phyloP scores from a whole-genome alignment of 2,329 filamentous ascomycete species.

The Sporothrix globosa region DNA sequence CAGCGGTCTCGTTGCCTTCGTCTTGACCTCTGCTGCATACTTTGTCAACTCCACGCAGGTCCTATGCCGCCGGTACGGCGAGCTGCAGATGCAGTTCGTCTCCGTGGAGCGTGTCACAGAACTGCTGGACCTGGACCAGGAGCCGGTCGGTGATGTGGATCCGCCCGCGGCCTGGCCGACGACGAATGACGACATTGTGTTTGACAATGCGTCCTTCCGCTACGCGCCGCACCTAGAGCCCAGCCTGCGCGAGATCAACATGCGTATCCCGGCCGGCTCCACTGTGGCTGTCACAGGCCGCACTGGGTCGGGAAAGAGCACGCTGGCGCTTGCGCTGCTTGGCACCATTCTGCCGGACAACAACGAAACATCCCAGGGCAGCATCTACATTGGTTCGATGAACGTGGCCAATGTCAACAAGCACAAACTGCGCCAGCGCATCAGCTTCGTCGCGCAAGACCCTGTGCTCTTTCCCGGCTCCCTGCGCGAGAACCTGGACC shows the following conservation, averaged over 20 bases:
- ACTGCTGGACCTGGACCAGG: constrained; percentile 76
- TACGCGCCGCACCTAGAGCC: constrained; percentile 80
- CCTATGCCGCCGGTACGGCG: constrained; percentile 78
- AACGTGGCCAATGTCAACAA: constrained; percentile 59
- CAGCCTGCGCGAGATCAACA: constrained; percentile 67
- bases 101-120: constrained; percentile 86
- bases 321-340: constrained; percentile 63
- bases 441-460: constrained; percentile 67
- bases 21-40: constrained; percentile 70
- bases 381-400: constrained; percentile 58
- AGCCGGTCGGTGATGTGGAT: constrained; percentile 65
- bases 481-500: constrained; percentile 68
- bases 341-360: constrained; percentile 56
- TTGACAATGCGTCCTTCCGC: constrained; percentile 75
- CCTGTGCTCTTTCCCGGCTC: constrained; percentile 64
- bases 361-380: constrained; percentile 46
- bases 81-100: constrained; percentile 89
- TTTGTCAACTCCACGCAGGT: constrained; percentile 72
- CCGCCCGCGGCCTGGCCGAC: constrained; percentile 72
- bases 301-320: constrained; percentile 87
- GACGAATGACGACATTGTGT: constrained; percentile 70
- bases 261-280: constrained; percentile 69
- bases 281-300: constrained; percentile 74
- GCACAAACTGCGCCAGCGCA: constrained; percentile 58
- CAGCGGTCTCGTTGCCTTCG: constrained; percentile 80